Base-by-base conservation (phyloP, 208 protist species). In the Leptomonas pyrrhocoris region DNA sequence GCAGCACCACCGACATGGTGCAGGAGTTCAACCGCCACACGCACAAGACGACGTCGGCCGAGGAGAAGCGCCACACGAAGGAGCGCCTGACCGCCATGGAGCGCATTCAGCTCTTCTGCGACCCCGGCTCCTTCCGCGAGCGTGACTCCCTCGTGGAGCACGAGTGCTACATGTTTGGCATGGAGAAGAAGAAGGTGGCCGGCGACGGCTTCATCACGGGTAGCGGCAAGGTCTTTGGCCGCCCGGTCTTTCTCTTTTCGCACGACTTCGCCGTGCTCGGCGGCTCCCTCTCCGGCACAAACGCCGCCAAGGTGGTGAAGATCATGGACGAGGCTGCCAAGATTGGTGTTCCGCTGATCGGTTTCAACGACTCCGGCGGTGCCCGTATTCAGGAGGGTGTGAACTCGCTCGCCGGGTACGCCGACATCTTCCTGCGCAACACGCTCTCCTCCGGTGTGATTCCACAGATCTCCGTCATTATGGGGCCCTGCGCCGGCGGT, bases 231-330 rank as follows among this genome's bases (percentile, higher is more conserved):
- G 94, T 99, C 68, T 96, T 98, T 81, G 96, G 96, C 27, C 88
- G 96, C 56, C 87, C 84, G 11, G 97, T 98, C 11, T 98, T 92
- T 63, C 83, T 99, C 36, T 98, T 98, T 83, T 86, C 78, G 69
- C 96, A 99, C 73, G 98, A 99, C 77, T 98, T 98, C 65, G 97
- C 93, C 25, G 95, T 99, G 16, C 85, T 98, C 40, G 98, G 98
- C 56, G 98, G 98, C 27, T 93, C 86, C 9, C 85, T 99, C 0
- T 97, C 94, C 18, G 83, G 94, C 45, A 78, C 90, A 0, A 96
- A 99, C 62, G 97, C 98, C 1, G 68, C 90, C 53, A 99, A 99
- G 83, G 98, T 99, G 54, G 98, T 96, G 70, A 98, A 98, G 68
- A 84, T 98, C 50, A 98, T 99, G 98, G 97, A 99, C 56, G 84